A percentile compares a stretch with the other conserved stretches of the same genome.
Evolutionary conservation across 352 stramenopile genomes (phyloP).

Genomic region (Phytophthora ramorum): DNA sequence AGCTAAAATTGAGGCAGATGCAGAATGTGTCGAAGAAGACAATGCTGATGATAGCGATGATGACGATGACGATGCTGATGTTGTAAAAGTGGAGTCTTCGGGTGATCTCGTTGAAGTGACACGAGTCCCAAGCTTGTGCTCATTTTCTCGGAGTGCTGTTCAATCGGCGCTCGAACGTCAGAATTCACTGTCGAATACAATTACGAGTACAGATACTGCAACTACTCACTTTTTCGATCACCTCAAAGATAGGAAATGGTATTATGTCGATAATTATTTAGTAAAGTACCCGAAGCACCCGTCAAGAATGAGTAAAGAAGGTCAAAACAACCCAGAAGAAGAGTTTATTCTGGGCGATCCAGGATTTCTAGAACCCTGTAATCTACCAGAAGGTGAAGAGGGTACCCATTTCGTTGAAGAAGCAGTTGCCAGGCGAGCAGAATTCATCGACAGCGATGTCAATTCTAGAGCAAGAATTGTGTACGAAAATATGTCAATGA

Average conservation of each 20-base stretch:
- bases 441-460: slow-evolving; percentile 53
- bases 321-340: slow-evolving; percentile 29
- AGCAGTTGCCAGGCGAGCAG: slow-evolving; percentile 18
- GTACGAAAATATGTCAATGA: slow-evolving; percentile 57
- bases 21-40: slow-evolving; percentile 38
- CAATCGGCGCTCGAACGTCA: slow-evolving; percentile 1
- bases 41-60: slow-evolving; percentile 57
- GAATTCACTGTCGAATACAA: slow-evolving; percentile 17
- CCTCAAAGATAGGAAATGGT: slow-evolving; percentile 38
- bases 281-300: slow-evolving; percentile 47
- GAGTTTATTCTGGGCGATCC: slow-evolving; percentile 39
- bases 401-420: slow-evolving; percentile 26
- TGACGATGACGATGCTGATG: slow-evolving; percentile 27
- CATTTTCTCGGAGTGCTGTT: neutral
- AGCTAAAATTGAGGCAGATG: slow-evolving; percentile 7
- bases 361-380: slow-evolving; percentile 33
- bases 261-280: slow-evolving; percentile 30
- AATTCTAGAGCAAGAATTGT: slow-evolving; percentile 48
- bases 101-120: neutral
- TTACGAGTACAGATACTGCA: slow-evolving; percentile 5
- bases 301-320: slow-evolving; percentile 23
- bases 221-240: slow-evolving; percentile 18
- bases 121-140: slow-evolving; percentile 11
- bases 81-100: slow-evolving; percentile 5
- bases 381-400: slow-evolving; percentile 18